These are phyloP conservation scores for Talaromyces verruculosus DNA, from an alignment of 2,329 filamentous ascomycete species.

Conservation along the genomic window DNA sequence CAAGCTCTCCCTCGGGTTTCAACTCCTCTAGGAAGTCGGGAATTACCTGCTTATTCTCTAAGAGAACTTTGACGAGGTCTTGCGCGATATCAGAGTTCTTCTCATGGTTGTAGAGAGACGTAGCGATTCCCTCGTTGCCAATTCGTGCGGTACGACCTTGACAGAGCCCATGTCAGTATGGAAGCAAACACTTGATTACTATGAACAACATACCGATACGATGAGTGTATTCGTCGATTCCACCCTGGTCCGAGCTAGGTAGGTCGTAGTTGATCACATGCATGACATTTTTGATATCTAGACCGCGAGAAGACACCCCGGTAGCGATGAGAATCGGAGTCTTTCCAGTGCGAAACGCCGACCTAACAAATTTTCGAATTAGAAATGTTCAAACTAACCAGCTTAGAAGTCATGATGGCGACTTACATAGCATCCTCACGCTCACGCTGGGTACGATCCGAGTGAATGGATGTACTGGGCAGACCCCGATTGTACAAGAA, in stretches of 20 bases:
- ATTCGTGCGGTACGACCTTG: constrained; percentile 89
- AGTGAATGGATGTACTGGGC: constrained; percentile 84
- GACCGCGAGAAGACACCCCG: constrained; percentile 80
- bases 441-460: constrained; percentile 82
- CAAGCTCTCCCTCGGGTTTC: constrained; percentile 43
- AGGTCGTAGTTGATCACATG: constrained; percentile 95
- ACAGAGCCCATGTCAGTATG: neutral
- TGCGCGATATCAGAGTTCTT: constrained; percentile 70
- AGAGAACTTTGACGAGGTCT: constrained; percentile 73
- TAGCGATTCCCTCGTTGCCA: constrained; percentile 80
- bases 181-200: neutral
- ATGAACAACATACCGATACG: constrained; percentile 68
- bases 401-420: neutral
- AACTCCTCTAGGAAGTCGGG: constrained; percentile 76
- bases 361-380: constrained; percentile 41
- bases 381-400: neutral
- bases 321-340: constrained; percentile 83
- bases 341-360: constrained; percentile 73
- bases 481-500: constrained; percentile 76
- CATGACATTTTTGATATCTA: constrained; percentile 82
- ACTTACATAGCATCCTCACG: constrained; percentile 82
- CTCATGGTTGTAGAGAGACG: constrained; percentile 80
- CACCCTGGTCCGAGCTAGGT: constrained; percentile 71
- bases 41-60: constrained; percentile 75
- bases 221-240: constrained; percentile 90